Evolutionary conservation across 352 stramenopile genomes (phyloP).

Genomic region (Phytopythium helicoides): DNA sequence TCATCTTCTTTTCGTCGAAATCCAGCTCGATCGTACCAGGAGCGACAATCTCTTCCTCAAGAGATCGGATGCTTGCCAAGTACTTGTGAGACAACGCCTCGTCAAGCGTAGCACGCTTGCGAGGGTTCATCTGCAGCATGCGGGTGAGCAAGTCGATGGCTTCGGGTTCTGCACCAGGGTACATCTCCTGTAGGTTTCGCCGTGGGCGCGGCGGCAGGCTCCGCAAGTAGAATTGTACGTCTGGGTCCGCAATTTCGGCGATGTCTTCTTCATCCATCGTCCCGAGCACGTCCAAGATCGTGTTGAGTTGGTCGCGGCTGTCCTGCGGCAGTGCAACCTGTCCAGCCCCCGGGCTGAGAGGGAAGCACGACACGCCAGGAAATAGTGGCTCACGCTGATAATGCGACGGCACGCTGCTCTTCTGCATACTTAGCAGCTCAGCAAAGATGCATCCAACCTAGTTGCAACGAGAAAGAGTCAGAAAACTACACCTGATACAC

Average conservation of each 20-base stretch:
- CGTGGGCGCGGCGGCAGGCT: constrained; percentile 64
- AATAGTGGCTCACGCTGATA: constrained; percentile 94
- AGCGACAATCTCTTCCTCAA: constrained; percentile 85
- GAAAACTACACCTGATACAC: not conserved
- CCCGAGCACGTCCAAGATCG: constrained; percentile 85
- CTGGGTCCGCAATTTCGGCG: constrained; percentile 77
- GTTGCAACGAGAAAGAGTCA: constrained; percentile 4
- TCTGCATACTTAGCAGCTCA: constrained; percentile 95
- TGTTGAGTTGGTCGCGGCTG: constrained; percentile 85
- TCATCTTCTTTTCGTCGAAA: constrained; percentile 87
- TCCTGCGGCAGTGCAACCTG: constrained; percentile 79
- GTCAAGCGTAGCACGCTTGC: constrained; percentile 76
- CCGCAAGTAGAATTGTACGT: constrained; percentile 82
- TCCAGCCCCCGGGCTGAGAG: constrained; percentile 68
- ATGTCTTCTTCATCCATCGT: constrained; percentile 87
- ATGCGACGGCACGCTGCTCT: constrained; percentile 93
- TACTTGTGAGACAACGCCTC: constrained; percentile 85
- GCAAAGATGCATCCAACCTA: constrained; percentile 95
- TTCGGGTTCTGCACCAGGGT: constrained; percentile 76
- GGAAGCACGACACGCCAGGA: constrained; percentile 91
- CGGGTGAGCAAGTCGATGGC: constrained; percentile 76
- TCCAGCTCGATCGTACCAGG: constrained; percentile 80
- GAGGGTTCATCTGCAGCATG: constrained; percentile 88
- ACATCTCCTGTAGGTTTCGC: constrained; percentile 81
- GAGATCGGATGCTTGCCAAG: constrained; percentile 76